A percentile compares a stretch with the other conserved stretches of the same genome.
phyloP scores from a whole-genome alignment of 768 basidiomycete genomes.

The Pleurotus djamor region DNA sequence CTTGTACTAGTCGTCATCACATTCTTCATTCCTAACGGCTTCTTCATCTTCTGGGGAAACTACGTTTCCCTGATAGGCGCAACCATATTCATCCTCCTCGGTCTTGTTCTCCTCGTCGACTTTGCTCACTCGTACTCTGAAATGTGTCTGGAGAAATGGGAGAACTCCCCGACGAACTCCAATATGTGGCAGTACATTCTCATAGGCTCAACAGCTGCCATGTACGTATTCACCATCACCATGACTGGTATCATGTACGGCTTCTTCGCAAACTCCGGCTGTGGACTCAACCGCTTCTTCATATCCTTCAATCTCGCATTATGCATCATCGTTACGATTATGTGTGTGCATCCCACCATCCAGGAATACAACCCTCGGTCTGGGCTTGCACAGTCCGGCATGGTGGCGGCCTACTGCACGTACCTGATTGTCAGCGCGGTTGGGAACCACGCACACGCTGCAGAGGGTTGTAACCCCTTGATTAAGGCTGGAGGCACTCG shows the following conservation, averaged over 20 bases:
- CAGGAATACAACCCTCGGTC: constrained; percentile 94
- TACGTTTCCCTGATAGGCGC: constrained; percentile 91
- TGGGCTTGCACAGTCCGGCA: constrained; percentile 91
- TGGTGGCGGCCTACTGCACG: constrained; percentile 98
- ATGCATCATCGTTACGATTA: constrained; percentile 72
- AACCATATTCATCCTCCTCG: constrained; percentile 93
- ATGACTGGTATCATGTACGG: constrained; percentile 88
- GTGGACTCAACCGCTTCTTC: constrained; percentile 94
- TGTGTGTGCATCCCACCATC: constrained; percentile 81
- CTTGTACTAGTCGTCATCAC: constrained; percentile 74
- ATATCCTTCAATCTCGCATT: constrained; percentile 91
- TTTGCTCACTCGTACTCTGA: constrained; percentile 99
- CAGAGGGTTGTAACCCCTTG: constrained; percentile 83
- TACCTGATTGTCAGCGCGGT: constrained; percentile 95
- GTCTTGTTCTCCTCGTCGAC: constrained; percentile 95
- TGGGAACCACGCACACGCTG: constrained; percentile 82
- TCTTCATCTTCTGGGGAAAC: constrained; percentile 99
- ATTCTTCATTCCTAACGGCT: constrained; percentile 95
- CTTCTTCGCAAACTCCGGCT: constrained; percentile 87
- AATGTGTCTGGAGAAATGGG: constrained; percentile 95
- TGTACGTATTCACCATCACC: constrained; percentile 83
- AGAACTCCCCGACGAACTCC: constrained; percentile 66
- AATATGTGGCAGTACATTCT: constrained; percentile 96
- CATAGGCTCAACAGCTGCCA: constrained; percentile 85
- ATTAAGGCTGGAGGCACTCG: constrained; percentile 64